phyloP scores from a whole-genome alignment of 2,329 filamentous ascomycete species.

The Alternaria triticina region DNA sequence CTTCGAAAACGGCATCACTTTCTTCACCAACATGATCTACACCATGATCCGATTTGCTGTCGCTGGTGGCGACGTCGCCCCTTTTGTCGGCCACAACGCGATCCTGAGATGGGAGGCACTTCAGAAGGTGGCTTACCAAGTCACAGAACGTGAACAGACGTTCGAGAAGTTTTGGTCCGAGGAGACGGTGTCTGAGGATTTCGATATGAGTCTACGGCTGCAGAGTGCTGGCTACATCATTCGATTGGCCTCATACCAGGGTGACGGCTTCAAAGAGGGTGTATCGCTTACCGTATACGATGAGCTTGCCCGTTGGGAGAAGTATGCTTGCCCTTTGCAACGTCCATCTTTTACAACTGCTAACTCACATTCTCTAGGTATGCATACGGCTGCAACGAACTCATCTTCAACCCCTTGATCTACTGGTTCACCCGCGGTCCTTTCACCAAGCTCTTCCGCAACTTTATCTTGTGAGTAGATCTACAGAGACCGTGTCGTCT shows the following conservation, averaged over 20 bases:
- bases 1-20: conserved; percentile 79
- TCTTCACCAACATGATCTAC: conserved; percentile 81
- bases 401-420: conserved; percentile 71
- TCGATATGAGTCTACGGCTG: conserved; percentile 75
- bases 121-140: conserved; percentile 59
- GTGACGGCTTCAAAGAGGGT: conserved; percentile 74
- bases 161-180: conserved; percentile 76
- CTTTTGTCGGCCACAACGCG: conserved; percentile 80
- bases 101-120: conserved; percentile 73
- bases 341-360: neutral
- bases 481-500: neutral
- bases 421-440: conserved; percentile 68
- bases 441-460: conserved; percentile 69
- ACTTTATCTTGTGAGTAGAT: conserved; percentile 56
- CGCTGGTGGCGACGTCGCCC: conserved; percentile 73
- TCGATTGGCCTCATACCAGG: conserved; percentile 72
- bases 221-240: conserved; percentile 73
- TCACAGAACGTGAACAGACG: conserved; percentile 49
- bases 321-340: conserved; percentile 42
- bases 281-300: conserved; percentile 77
- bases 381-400: conserved; percentile 73
- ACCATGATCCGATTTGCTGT: conserved; percentile 74
- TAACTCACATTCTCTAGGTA: conserved; percentile 42
- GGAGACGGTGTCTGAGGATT: conserved; percentile 77
- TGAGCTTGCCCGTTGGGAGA: conserved; percentile 74